phyloP scores from a whole-genome alignment of 2,329 filamentous ascomycete genomes.

The Exophiala mesophila region DNA sequence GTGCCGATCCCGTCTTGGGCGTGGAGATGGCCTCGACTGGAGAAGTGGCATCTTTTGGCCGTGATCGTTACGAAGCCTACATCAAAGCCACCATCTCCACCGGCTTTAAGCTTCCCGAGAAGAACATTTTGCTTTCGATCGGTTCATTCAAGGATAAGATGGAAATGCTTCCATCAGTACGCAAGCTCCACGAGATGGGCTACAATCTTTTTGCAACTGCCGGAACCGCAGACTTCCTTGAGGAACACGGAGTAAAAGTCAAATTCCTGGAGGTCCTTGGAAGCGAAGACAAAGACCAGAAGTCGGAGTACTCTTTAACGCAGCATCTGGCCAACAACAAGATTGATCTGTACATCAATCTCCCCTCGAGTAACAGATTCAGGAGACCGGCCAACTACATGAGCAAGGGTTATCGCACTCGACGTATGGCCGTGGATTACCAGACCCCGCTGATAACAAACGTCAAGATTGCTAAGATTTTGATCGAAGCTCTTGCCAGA shows the following conservation, averaged over 20 bases:
- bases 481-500: constrained; percentile 88
- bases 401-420: constrained; percentile 93
- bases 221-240: constrained; percentile 92
- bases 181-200: constrained; percentile 82
- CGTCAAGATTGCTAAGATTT: constrained; percentile 97
- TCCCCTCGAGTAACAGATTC: constrained; percentile 98
- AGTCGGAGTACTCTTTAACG: constrained; percentile 93
- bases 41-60: constrained; percentile 93
- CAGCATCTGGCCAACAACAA: constrained; percentile 96
- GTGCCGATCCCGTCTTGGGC: constrained; percentile 90
- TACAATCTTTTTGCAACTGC: constrained; percentile 96
- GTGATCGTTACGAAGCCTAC: constrained; percentile 95
- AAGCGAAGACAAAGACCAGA: constrained; percentile 73
- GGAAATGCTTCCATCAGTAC: constrained; percentile 89
- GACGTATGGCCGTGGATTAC: constrained; percentile 96
- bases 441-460: constrained; percentile 97
- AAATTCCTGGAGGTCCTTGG: constrained; percentile 88
- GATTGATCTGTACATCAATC: constrained; percentile 97
- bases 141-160: constrained; percentile 97
- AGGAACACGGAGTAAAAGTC: constrained; percentile 84
- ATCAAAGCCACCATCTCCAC: constrained; percentile 93
- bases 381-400: constrained; percentile 96
- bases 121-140: constrained; percentile 91
- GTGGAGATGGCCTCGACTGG: constrained; percentile 99
- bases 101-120: constrained; percentile 92